Evolutionary conservation across 495 filamentous ascomycete genomes (phyloP).

Genomic region (Neurospora sp.): DNA sequence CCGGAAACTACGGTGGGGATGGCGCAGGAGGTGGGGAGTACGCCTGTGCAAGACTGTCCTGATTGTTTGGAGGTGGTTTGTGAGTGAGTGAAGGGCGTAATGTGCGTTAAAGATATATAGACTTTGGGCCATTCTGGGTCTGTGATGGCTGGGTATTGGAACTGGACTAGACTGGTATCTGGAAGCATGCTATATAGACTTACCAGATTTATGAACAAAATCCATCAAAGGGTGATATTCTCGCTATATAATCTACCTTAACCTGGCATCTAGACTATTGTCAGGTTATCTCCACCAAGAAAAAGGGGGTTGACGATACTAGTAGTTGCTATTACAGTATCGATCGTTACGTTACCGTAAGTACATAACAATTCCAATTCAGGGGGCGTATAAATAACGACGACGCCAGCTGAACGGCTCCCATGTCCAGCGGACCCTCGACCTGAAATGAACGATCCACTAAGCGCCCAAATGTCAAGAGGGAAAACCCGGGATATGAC

Average conservation of each 20-base stretch:
- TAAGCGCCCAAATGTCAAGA: background rate
- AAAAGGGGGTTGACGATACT: background rate
- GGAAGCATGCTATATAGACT: background rate
- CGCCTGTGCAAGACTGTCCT: background rate
- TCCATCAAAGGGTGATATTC: background rate
- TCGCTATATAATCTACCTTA: background rate
- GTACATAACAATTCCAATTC: background rate
- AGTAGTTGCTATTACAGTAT: background rate
- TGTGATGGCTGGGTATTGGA: background rate
- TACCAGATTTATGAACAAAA: background rate
- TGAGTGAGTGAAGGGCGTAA: background rate
- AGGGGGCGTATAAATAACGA: background rate
- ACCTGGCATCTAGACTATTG: background rate
- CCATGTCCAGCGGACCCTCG: background rate
- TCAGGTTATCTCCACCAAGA: background rate
- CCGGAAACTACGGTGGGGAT: background rate
- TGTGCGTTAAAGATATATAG: background rate
- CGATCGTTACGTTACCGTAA: background rate
- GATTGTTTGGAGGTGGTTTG: background rate
- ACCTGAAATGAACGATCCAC: background rate
- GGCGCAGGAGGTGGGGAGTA: background rate
- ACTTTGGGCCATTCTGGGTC: background rate
- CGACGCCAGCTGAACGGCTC: background rate
- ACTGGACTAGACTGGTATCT: background rate
- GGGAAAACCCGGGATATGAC: background rate